These are phyloP conservation scores for Pyrenula aspistea DNA, from an alignment of 495 filamentous ascomycete genomes.

Conservation along the genomic window DNA sequence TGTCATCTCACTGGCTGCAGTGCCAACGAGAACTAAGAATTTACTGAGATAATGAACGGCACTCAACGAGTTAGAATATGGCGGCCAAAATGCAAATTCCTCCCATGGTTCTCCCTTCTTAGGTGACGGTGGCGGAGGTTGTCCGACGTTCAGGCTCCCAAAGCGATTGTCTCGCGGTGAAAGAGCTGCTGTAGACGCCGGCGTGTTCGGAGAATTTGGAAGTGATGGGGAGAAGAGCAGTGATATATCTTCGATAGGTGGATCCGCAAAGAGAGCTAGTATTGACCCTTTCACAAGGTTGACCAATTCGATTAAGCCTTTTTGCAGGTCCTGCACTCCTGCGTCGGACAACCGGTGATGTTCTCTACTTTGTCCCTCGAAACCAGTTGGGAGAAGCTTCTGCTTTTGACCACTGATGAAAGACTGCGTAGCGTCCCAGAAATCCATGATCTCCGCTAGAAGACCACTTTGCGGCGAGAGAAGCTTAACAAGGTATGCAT, in stretches of 20 bases:
- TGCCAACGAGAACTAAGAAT: conserved; percentile 67
- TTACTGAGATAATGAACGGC: conserved; percentile 76
- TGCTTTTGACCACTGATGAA: conserved; percentile 86
- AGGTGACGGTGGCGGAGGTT: conserved; percentile 64
- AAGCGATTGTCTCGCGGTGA: conserved; percentile 56
- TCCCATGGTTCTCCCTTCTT: conserved; percentile 75
- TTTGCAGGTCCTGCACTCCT: conserved; percentile 59
- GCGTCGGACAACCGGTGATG: conserved; percentile 73
- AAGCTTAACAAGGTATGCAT: conserved; percentile 52
- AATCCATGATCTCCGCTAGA: conserved; percentile 79
- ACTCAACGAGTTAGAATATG: conserved; percentile 78
- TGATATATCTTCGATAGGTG: conserved; percentile 82
- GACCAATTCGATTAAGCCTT: conserved; percentile 67
- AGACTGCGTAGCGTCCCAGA: conserved; percentile 83
- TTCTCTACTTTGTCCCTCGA: conserved; percentile 69
- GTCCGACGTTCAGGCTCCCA: conserved; percentile 57
- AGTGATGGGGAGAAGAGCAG: conserved; percentile 69
- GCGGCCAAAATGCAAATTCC: conserved; percentile 94
- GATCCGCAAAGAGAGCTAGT: conserved; percentile 72
- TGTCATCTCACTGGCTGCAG: conserved; percentile 78
- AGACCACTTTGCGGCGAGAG: conserved; percentile 65
- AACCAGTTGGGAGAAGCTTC: conserved; percentile 64
- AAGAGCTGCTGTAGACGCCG: conserved; percentile 31
- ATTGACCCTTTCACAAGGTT: conserved; percentile 70
- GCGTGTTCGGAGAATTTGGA: conserved; percentile 57